Conservation (phyloP, 2,329 filamentous ascomycete genomes). For the Venturia oleaginea region DNA sequence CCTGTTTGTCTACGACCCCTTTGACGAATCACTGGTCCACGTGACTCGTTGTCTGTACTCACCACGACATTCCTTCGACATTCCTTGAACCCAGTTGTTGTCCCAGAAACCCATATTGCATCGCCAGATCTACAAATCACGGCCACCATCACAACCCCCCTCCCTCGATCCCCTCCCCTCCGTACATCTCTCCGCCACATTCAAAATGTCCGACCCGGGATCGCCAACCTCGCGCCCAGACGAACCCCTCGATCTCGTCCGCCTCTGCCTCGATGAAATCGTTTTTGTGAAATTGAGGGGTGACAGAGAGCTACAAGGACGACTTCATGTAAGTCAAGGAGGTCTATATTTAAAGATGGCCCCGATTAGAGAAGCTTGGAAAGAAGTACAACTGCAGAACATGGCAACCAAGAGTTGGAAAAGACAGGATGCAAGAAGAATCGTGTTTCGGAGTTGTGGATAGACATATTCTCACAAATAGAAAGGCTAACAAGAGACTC, state of each 20-base stretch:
- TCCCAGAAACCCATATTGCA: background rate
- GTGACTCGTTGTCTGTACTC: background rate
- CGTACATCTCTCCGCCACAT: background rate
- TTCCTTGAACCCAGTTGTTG: background rate
- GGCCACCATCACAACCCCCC: background rate
- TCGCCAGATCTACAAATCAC: background rate
- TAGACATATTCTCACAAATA: background rate
- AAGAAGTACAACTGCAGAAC: too few species aligned
- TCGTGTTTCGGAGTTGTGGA: background rate
- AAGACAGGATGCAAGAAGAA: background rate
- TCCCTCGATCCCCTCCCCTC: background rate
- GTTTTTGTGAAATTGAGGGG: conserved; percentile 96
- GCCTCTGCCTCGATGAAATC: conserved; percentile 86
- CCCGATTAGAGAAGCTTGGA: too few species aligned
- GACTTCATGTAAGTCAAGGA: conserved; percentile 69
- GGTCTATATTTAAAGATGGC: too few species aligned
- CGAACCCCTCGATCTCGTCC: conserved; percentile 92
- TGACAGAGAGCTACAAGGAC: conserved; percentile 89
- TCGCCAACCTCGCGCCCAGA: conserved; percentile 50
- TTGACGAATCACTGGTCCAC: background rate
- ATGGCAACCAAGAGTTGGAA: background rate
- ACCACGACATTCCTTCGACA: background rate
- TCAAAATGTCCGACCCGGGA: conserved; percentile 10
- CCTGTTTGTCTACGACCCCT: background rate
- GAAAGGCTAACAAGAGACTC: background rate